Conservation (phyloP, 2,329 filamentous ascomycete genomes). For the Sarocladium strictum region DNA sequence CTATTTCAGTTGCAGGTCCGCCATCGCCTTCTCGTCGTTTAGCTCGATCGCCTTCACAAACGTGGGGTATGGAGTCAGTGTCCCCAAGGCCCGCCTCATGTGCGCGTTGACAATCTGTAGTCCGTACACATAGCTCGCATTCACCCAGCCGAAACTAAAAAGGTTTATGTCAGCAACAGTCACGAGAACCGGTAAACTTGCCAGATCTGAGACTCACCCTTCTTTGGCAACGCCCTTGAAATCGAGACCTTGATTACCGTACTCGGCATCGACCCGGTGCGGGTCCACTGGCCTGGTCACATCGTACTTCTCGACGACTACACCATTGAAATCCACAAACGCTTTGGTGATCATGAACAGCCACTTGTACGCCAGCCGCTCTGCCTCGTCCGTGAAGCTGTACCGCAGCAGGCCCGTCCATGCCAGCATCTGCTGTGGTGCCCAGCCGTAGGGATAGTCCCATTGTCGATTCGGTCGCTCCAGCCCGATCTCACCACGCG, state of each 20-base stretch:
- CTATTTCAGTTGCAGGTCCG: conserved; percentile 27
- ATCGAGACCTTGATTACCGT: conserved; percentile 91
- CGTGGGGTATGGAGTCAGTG: conserved; percentile 78
- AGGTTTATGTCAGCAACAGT: conserved; percentile 2
- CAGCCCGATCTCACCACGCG: conserved; percentile 71
- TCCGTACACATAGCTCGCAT: conserved; percentile 94
- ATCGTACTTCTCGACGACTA: conserved; percentile 98
- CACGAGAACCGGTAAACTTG: not conserved
- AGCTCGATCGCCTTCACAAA: conserved; percentile 64
- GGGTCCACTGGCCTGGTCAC: conserved; percentile 86
- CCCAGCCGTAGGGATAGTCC: conserved; percentile 98
- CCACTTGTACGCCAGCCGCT: conserved; percentile 92
- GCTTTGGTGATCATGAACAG: conserved; percentile 97
- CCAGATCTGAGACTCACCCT: conserved; percentile 57
- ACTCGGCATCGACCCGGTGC: conserved; percentile 92
- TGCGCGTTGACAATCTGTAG: conserved; percentile 83
- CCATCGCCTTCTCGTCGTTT: conserved; percentile 47
- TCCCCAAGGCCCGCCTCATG: conserved; percentile 82
- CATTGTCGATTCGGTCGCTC: conserved; percentile 92
- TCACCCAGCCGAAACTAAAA: conserved; percentile 94
- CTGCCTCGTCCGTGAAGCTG: conserved; percentile 83
- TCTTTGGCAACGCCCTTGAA: conserved; percentile 95
- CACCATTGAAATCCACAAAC: conserved; percentile 96
- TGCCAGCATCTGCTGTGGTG: conserved; percentile 95
- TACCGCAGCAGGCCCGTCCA: conserved; percentile 92